Evolutionary conservation across 768 basidiomycete genomes (phyloP), one percentile per base, ranked within the genome.

Genomic region (Psilocybe cyanescens): DNA sequence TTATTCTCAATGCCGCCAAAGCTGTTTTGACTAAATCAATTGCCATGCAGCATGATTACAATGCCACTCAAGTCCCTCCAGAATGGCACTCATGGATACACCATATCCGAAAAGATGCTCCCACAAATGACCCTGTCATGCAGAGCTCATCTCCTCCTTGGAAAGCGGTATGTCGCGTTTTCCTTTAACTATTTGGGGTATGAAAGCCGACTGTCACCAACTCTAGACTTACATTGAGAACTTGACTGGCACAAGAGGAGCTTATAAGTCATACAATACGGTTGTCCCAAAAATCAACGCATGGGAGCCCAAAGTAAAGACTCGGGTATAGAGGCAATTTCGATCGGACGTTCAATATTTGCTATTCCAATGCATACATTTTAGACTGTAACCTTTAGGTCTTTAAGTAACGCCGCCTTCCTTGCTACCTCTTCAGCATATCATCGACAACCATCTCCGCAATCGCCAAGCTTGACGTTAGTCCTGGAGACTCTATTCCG

Each of bases 11-110:
- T 55, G 45, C 47, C 29, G 31, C 54, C 33, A 33, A 33, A 39
- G 9, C 33, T 29, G 33, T 55, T 54, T 58, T 30, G 55, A 45
- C 49, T 58, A 29, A 67, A 41, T 37, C 37, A 28, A 31, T 30
- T 49, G 14, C 28, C 14, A 51, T 61, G 14, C 62, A 93, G 86
- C 92, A 95, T 71, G 86, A 95, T 63, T 89, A 83, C 76, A 91
- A 98, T 69, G 94, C 92, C n/a, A 84, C 93, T 0, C 97, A 99
- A 79, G 89, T 97, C 37, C 92, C 95, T 14, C 86, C 96, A 0
- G 95, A 97, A 76, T 98, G 97, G 97, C 97, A 97, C 78, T 88
- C 95, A 4, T 99, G 96, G 96, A 77, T 98, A 39, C 82, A 84
- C 8, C 95, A 97, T 71, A 97, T 97, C 68, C 91, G 97, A 52